Evolutionary conservation across 805 yeast species (phyloP).

Genomic region (Lipomyces kockii): DNA sequence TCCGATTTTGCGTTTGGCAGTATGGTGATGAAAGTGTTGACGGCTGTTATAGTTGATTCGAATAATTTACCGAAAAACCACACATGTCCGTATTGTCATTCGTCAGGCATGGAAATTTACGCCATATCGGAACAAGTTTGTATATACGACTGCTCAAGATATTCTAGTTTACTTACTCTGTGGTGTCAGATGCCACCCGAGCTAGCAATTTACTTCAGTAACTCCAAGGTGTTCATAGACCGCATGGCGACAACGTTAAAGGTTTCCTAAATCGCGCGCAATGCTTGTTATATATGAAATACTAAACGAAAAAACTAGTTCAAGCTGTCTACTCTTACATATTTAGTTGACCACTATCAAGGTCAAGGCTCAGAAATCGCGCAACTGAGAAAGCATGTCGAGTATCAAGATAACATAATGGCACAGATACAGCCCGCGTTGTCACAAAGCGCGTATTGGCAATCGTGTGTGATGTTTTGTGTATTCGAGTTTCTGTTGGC

Average conservation of each 20-base stretch:
- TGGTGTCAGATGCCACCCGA: slow-evolving; percentile 15
- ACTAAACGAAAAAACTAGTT: slow-evolving; percentile 10
- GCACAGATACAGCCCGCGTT: neutral
- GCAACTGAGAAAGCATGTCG: slow-evolving; percentile 3
- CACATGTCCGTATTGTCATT: slow-evolving; percentile 24
- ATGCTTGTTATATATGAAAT: neutral
- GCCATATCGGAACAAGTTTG: slow-evolving; percentile 8
- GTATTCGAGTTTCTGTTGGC: neutral
- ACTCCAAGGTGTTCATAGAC: slow-evolving; percentile 8
- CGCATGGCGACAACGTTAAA: slow-evolving; percentile 16
- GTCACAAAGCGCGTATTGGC: slow-evolving; percentile 6
- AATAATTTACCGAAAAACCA: slow-evolving; percentile 23
- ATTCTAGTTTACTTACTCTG: neutral
- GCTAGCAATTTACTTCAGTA: slow-evolving; percentile 25
- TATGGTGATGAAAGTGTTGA: neutral
- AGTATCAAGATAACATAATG: slow-evolving; percentile 7
- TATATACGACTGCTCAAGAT: neutral
- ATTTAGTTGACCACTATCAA: slow-evolving; percentile 17
- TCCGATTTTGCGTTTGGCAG: neutral
- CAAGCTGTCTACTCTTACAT: slow-evolving; percentile 18
- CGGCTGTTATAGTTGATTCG: slow-evolving; percentile 8
- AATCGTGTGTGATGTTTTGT: slow-evolving; percentile 5
- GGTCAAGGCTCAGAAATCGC: slow-evolving; percentile 1
- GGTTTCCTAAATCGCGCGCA: slow-evolving; percentile 2
- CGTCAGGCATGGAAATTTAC: slow-evolving; percentile 9